These are phyloP conservation scores for Thuja plicata DNA, from an alignment of 83 land plant genomes.

Conservation along the genomic window DNA sequence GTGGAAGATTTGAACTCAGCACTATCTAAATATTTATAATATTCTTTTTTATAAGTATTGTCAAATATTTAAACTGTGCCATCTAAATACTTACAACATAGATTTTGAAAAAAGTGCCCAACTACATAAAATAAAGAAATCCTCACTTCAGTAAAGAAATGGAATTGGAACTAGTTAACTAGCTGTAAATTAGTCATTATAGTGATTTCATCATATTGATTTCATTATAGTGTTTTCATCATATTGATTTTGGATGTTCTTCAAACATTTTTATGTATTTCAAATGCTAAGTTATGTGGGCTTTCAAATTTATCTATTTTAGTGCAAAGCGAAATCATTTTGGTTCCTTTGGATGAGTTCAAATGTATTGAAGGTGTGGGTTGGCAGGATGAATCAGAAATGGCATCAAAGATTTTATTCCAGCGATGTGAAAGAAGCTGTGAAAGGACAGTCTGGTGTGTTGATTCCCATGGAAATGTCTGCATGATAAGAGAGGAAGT, in stretches of 20 bases:
- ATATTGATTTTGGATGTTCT: not conserved
- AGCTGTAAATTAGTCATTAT: too few species aligned
- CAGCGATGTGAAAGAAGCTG: not conserved
- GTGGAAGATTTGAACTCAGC: too few species aligned
- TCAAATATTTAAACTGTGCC: too few species aligned
- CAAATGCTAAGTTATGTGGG: not conserved
- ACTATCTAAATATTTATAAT: too few species aligned
- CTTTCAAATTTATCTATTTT: not conserved
- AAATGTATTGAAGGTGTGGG: not conserved
- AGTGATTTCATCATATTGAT: too few species aligned
- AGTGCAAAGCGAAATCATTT: not conserved
- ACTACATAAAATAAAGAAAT: too few species aligned
- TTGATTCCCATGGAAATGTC: not conserved
- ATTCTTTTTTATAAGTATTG: too few species aligned
- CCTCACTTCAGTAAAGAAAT: too few species aligned
- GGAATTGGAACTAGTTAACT: too few species aligned
- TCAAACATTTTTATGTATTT: not conserved
- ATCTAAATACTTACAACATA: too few species aligned
- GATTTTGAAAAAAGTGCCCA: too few species aligned
- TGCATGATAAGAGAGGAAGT: not conserved
- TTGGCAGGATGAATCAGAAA: not conserved
- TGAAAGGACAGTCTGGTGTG: not conserved
- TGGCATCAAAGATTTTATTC: not conserved
- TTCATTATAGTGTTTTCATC: too few species aligned
- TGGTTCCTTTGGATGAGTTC: not conserved